Evolutionary conservation across 768 basidiomycete genomes (phyloP), one percentile per base, ranked within the genome.

Genomic region (Leccinum subtestaceum): DNA sequence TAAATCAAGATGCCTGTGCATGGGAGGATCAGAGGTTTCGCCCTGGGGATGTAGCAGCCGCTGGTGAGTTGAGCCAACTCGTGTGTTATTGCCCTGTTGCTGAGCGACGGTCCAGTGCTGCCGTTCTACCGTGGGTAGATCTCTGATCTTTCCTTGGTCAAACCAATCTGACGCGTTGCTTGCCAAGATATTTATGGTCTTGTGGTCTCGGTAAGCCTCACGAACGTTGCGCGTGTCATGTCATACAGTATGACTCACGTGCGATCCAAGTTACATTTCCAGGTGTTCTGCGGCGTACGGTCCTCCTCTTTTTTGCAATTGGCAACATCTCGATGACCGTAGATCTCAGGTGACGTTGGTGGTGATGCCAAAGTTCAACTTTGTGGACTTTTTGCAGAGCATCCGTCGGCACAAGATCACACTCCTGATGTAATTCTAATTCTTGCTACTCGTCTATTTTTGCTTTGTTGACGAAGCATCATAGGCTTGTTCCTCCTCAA

Each of bases 401-500:
- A 84, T 89, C 32, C 74, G 78, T 31, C 78, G 77, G 19, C 79
- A 88, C 71, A 77, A 74, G 38, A 84, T 88, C 59, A 79, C 76
- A 4, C 81, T 87, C 60, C 67, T 87, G 55, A 78, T 77, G 84
- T 86, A 65, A 59, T 67, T 6, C 17, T 45, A 65, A 59, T 67
- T 6, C n/a, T 45, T 38, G 23, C 27, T 12, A 21, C 40, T 40
- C 19, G 29, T 48, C 31, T 5, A 27, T 13, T 36, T 7, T 21
- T n/a, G 11, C 25, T 45, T 21, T 2, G 27, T 13, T 60, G 25
- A 59, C 46, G 2, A 36, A 53, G 51, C 5, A 15, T 59, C 48
- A 17, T 53, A 87, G 85, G 58, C 69, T 88, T 21, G 86, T 88
- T 34, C 87, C 87, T 17, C 87, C 87, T 17, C 84, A 87, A 57